Evolutionary conservation across 208 protist species (phyloP).

Genomic region (Trypanosoma platydactyli): DNA sequence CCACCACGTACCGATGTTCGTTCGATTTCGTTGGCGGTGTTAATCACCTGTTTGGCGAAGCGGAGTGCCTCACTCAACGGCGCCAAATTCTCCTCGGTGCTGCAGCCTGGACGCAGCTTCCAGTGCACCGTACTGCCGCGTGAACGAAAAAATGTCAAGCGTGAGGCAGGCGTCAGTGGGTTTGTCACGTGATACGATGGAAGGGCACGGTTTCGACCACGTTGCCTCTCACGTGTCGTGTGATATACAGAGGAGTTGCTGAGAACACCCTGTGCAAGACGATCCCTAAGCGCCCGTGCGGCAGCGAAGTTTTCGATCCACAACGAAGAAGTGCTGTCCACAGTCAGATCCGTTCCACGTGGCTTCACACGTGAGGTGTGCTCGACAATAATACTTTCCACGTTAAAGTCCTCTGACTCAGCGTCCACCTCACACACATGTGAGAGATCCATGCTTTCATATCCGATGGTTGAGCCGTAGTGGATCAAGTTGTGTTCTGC

Average conservation of each 20-base stretch:
- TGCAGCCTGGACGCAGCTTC: constrained; percentile 66
- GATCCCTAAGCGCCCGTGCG: constrained; percentile 68
- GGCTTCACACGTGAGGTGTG: constrained; percentile 72
- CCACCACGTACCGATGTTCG: constrained; percentile 62
- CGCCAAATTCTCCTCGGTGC: constrained; percentile 70
- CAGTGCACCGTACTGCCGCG: constrained; percentile 78
- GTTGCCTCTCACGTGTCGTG: constrained; percentile 21
- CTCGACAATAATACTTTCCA: constrained; percentile 87
- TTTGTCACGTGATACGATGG: constrained; percentile 34
- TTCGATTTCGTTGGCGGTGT: constrained; percentile 84
- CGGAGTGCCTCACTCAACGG: constrained; percentile 77
- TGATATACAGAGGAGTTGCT: constrained; percentile 35
- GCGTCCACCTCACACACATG: constrained; percentile 80
- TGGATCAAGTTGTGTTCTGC: constrained; percentile 81
- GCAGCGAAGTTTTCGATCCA: constrained; percentile 89
- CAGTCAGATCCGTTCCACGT: constrained; percentile 65
- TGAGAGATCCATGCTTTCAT: constrained; percentile 82
- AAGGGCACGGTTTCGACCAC: constrained; percentile 19
- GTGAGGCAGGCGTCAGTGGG: constrained; percentile 55
- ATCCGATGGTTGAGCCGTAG: constrained; percentile 72
- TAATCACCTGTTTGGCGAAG: constrained; percentile 77
- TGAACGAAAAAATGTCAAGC: constrained; percentile 79
- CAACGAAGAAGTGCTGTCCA: constrained; percentile 82
- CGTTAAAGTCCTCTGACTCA: constrained; percentile 79
- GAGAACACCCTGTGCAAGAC: constrained; percentile 39